Percentiles rank a stretch among this genome's conserved stretches.
Evolutionary conservation across 805 yeast species (phyloP).

Genomic region (Kodamaea restingae): DNA sequence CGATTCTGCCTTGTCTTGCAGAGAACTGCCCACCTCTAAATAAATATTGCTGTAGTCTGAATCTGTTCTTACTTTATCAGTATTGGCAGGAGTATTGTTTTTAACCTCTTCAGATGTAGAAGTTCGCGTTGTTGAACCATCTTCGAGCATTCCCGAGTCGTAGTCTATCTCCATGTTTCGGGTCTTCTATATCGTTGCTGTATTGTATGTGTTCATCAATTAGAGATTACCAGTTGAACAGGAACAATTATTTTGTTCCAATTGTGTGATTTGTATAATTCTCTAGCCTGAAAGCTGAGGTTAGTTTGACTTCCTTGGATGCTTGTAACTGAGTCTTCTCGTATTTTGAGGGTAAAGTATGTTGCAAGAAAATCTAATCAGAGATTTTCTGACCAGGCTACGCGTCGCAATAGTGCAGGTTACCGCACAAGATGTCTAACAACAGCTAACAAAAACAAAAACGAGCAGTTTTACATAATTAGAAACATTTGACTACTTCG

Average conservation of each 20-base stretch:
- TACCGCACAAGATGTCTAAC: background rate
- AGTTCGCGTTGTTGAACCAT: background rate
- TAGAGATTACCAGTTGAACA: background rate
- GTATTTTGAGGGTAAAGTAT: too few relatives aligned
- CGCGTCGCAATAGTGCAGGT: slow-evolving; percentile 1
- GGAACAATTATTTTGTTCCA: too few relatives aligned
- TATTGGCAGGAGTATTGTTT: background rate
- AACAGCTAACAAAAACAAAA: too few relatives aligned
- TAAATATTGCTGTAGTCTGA: background rate
- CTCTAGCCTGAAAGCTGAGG: too few relatives aligned
- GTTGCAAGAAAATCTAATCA: background rate
- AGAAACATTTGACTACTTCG: too few relatives aligned
- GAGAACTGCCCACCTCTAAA: background rate
- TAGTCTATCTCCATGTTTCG: slow-evolving; percentile 1
- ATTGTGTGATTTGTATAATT: too few relatives aligned
- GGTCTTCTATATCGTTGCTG: background rate
- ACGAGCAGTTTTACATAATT: too few relatives aligned
- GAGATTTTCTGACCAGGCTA: background rate
- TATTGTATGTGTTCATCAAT: background rate
- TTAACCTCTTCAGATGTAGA: background rate
- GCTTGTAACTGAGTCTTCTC: too few relatives aligned
- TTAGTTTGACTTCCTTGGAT: too few relatives aligned
- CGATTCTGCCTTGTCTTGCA: background rate
- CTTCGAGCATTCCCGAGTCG: background rate
- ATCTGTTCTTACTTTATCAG: background rate